phyloP scores from a whole-genome alignment of 2,329 filamentous ascomycete species.

The Verticillium dahliae region DNA sequence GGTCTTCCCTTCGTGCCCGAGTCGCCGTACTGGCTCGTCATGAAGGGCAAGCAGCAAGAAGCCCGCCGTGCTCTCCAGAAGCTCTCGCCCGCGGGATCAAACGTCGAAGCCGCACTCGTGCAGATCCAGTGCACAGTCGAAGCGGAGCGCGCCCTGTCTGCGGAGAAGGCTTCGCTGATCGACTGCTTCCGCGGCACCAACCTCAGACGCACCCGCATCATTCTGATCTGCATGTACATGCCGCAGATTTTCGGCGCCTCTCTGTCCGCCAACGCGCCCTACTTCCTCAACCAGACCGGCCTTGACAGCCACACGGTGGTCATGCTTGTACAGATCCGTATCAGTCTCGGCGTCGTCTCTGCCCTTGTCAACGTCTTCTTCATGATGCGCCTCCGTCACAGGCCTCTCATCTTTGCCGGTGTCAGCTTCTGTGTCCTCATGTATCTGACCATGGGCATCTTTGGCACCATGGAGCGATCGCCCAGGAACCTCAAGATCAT shows the following conservation, averaged over 20 bases:
- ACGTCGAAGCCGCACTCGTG: not conserved
- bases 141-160: not conserved
- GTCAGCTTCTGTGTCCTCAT: slow-evolving; percentile 10
- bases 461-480: slow-evolving; percentile 10
- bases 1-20: slow-evolving; percentile 29
- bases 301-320: slow-evolving; percentile 11
- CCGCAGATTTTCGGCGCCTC: slow-evolving; percentile 12
- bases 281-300: slow-evolving; percentile 17
- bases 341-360: slow-evolving; percentile 12
- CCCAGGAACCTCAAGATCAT: slow-evolving; percentile 10
- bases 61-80: slow-evolving; percentile 18
- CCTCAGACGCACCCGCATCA: slow-evolving; percentile 12
- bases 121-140: slow-evolving; percentile 6
- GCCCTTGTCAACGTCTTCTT: slow-evolving; percentile 13
- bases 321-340: slow-evolving; percentile 14
- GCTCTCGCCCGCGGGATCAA: not conserved
- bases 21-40: slow-evolving; percentile 32
- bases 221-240: slow-evolving; percentile 13
- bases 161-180: not conserved
- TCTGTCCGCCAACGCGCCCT: slow-evolving; percentile 15
- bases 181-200: slow-evolving; percentile 7
- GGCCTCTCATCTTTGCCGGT: slow-evolving; percentile 15
- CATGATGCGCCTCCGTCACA: slow-evolving; percentile 14
- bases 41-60: slow-evolving; percentile 23
- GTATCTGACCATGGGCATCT: slow-evolving; percentile 16